Evolutionary conservation across 2,329 filamentous ascomycete genomes (phyloP).

Genomic region (Alternaria dauci): DNA sequence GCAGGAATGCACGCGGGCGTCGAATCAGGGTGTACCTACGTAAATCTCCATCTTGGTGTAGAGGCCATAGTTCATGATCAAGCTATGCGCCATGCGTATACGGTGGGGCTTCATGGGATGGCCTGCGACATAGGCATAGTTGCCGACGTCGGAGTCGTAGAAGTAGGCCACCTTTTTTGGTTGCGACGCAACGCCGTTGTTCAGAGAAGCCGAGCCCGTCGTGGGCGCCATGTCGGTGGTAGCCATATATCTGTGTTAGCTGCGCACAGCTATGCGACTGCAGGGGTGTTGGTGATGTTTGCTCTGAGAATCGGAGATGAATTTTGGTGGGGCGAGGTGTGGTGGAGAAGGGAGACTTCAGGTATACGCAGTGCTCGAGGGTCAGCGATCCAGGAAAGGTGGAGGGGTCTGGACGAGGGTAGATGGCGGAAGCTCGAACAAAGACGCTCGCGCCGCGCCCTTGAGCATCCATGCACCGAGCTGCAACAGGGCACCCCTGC

Average conservation of each 20-base stretch:
- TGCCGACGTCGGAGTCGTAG: constrained; percentile 97
- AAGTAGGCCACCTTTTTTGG: constrained; percentile 93
- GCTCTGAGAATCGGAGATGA: neutral
- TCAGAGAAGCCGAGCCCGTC: constrained; percentile 21
- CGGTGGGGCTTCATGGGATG: constrained; percentile 73
- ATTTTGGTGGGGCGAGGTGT: neutral
- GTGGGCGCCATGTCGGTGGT: constrained; percentile 10
- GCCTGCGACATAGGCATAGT: constrained; percentile 91
- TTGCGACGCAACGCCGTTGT: constrained; percentile 38
- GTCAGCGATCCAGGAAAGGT: neutral
- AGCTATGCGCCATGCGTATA: constrained; percentile 70
- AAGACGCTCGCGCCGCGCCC: constrained; percentile 16
- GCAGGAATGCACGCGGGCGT: neutral
- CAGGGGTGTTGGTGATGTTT: constrained; percentile 1
- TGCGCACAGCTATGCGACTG: constrained; percentile 26
- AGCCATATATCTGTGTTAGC: constrained; percentile 30
- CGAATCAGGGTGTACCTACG: constrained; percentile 51
- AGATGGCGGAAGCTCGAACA: constrained; percentile 24
- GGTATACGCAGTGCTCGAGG: neutral
- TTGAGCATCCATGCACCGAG: constrained; percentile 14
- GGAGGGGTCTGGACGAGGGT: constrained; percentile 10
- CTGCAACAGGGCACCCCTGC: constrained; percentile 18
- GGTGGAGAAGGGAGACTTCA: neutral
- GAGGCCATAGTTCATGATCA: constrained; percentile 77
- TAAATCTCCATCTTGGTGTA: constrained; percentile 79